Percentiles rank a stretch among this genome's conserved stretches.
These are phyloP conservation scores for Cruciata laevipes DNA, from an alignment of 257 asterid species.

Conservation along the genomic window DNA sequence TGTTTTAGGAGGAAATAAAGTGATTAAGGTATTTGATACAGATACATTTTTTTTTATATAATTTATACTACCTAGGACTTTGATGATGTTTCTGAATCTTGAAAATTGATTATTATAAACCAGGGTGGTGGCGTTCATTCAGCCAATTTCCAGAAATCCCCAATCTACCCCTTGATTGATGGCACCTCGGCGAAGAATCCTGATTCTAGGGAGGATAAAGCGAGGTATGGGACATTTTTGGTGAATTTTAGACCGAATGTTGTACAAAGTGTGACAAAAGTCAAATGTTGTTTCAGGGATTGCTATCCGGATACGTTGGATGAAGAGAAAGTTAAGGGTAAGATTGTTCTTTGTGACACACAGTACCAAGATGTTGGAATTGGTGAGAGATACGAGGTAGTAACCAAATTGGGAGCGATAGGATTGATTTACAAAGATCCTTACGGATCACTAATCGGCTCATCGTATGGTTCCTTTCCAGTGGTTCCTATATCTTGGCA, in stretches of 20 bases:
- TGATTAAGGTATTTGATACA: neutral
- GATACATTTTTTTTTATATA: no score
- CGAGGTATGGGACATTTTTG: neutral
- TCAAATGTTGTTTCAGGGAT: neutral
- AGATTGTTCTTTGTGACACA: constrained; percentile 1
- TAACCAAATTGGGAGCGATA: neutral
- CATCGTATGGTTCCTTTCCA: neutral
- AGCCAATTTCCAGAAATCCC: neutral
- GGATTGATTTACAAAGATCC: neutral
- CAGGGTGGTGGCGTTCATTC: neutral
- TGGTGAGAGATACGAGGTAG: neutral
- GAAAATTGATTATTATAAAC: neutral
- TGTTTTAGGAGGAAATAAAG: neutral
- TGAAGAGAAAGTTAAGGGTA: neutral
- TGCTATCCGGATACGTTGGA: neutral
- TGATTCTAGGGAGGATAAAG: neutral
- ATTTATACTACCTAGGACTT: neutral
- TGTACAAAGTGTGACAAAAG: neutral
- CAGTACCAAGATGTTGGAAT: neutral
- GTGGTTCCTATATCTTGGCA: neutral
- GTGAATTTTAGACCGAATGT: neutral
- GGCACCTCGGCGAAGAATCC: neutral
- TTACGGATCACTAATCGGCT: neutral
- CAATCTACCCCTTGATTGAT: constrained; percentile 6
- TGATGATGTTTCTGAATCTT: neutral